phyloP scores from a whole-genome alignment of 768 basidiomycete species.

The Tulasnella sp. region DNA sequence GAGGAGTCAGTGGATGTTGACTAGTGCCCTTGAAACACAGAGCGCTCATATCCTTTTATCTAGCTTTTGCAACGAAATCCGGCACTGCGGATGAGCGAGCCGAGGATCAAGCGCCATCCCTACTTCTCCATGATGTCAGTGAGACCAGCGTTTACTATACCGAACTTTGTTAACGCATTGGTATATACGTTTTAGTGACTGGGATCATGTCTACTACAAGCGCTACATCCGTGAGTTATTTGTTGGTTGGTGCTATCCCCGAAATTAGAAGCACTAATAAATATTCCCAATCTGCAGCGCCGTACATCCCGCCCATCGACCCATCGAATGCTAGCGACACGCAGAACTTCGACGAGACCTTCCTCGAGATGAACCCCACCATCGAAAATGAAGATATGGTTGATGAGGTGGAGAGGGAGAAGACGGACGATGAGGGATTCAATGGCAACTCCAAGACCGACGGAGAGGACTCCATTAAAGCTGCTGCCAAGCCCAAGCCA shows the following conservation, averaged over 20 bases:
- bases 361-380: slow-evolving; percentile 90
- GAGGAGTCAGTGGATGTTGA: slow-evolving; percentile 56
- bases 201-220: slow-evolving; percentile 90
- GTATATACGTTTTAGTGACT: slow-evolving; percentile 48
- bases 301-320: slow-evolving; percentile 87
- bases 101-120: slow-evolving; percentile 84
- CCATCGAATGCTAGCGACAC: slow-evolving; percentile 89
- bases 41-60: background rate
- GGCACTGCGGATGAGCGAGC: slow-evolving; percentile 79
- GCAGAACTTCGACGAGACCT: slow-evolving; percentile 95
- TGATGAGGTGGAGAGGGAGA: slow-evolving; percentile 21
- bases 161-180: slow-evolving; percentile 17
- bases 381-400: slow-evolving; percentile 44
- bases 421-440: slow-evolving; percentile 21
- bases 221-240: slow-evolving; percentile 78
- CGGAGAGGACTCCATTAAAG: slow-evolving; percentile 46
- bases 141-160: background rate
- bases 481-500: background rate
- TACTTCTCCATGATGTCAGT: slow-evolving; percentile 92
- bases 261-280: slow-evolving; percentile 17
- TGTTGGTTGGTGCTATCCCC: slow-evolving; percentile 19
- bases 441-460: slow-evolving; percentile 24
- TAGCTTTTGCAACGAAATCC: slow-evolving; percentile 92
- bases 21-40: background rate
- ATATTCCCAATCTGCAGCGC: slow-evolving; percentile 40